Evolutionary conservation across 352 stramenopile genomes (phyloP).

Genomic region (Pythium insidiosum): DNA sequence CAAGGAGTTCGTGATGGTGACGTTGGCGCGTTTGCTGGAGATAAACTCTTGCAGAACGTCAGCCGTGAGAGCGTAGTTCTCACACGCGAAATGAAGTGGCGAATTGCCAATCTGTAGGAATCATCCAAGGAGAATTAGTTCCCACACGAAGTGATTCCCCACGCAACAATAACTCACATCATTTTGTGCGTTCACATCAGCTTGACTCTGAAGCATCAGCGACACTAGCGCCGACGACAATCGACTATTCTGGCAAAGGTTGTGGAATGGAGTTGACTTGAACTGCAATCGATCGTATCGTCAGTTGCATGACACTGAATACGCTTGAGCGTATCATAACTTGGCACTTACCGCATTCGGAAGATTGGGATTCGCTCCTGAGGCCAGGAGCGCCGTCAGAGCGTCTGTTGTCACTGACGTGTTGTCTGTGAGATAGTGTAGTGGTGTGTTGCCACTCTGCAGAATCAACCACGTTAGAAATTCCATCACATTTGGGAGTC

Average conservation of each 20-base stretch:
- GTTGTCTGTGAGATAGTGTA: slow-evolving; percentile 64
- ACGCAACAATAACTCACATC: slow-evolving; percentile 31
- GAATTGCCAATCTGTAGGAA: slow-evolving; percentile 64
- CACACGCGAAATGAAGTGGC: slow-evolving; percentile 60
- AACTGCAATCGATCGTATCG: too few relatives aligned
- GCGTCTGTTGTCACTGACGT: slow-evolving; percentile 20
- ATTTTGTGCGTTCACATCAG: slow-evolving; percentile 68
- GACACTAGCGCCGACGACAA: slow-evolving; percentile 34
- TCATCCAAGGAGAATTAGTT: background rate
- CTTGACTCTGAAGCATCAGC: slow-evolving; percentile 40
- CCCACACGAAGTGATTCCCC: too few relatives aligned
- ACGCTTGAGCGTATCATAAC: too few relatives aligned
- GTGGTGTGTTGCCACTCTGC: slow-evolving; percentile 51
- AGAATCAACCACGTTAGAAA: too few relatives aligned
- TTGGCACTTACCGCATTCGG: slow-evolving; percentile 70
- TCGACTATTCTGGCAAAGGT: slow-evolving; percentile 54
- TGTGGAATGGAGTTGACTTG: slow-evolving; percentile 63
- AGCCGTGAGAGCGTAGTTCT: slow-evolving; percentile 50
- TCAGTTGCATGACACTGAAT: too few relatives aligned
- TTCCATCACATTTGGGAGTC: too few relatives aligned
- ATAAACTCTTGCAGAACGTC: slow-evolving; percentile 57
- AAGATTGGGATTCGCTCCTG: slow-evolving; percentile 41
- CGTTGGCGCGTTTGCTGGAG: slow-evolving; percentile 43
- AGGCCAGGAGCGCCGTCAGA: slow-evolving; percentile 30
- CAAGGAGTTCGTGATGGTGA: slow-evolving; percentile 58